Evolutionary conservation across 169 alveolate genomes (phyloP).

Genomic region (Plasmodium vinckei): DNA sequence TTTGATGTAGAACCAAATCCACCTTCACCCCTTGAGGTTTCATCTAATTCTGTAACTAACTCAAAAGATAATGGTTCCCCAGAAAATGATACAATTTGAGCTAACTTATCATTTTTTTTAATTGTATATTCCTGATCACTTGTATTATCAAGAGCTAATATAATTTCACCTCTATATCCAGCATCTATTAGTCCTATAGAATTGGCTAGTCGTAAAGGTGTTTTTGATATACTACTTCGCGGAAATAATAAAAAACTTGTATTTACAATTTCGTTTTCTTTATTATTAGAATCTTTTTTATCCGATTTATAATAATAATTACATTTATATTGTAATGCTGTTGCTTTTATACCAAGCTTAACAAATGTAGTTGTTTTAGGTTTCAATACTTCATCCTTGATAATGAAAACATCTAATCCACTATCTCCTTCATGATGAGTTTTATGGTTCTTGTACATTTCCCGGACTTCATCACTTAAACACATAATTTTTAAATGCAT

Average conservation of each 20-base stretch:
- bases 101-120: slow-evolving; percentile 89
- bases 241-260: slow-evolving; percentile 90
- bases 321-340: slow-evolving; percentile 83
- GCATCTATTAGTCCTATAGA: slow-evolving; percentile 94
- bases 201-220: slow-evolving; percentile 92
- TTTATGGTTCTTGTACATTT: slow-evolving; percentile 84
- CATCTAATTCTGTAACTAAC: slow-evolving; percentile 88
- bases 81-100: slow-evolving; percentile 90
- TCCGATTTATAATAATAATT: slow-evolving; percentile 25
- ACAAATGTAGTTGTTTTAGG: slow-evolving; percentile 89
- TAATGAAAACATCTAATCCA: slow-evolving; percentile 91
- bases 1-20: slow-evolving; percentile 92
- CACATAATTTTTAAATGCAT: slow-evolving; percentile 82
- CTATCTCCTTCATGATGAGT: slow-evolving; percentile 92
- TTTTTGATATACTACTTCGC: slow-evolving; percentile 91
- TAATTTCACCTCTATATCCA: slow-evolving; percentile 93
- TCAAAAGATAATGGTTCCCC: slow-evolving; percentile 90
- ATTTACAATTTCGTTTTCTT: slow-evolving; percentile 22
- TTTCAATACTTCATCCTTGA: slow-evolving; percentile 87
- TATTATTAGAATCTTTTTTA: slow-evolving; percentile 11
- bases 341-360: slow-evolving; percentile 90
- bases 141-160: slow-evolving; percentile 92
- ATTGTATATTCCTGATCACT: slow-evolving; percentile 88
- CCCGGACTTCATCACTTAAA: slow-evolving; percentile 77
- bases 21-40: slow-evolving; percentile 90